Conservation (phyloP, 495 filamentous ascomycete species). For the Bombardia bombarda region DNA sequence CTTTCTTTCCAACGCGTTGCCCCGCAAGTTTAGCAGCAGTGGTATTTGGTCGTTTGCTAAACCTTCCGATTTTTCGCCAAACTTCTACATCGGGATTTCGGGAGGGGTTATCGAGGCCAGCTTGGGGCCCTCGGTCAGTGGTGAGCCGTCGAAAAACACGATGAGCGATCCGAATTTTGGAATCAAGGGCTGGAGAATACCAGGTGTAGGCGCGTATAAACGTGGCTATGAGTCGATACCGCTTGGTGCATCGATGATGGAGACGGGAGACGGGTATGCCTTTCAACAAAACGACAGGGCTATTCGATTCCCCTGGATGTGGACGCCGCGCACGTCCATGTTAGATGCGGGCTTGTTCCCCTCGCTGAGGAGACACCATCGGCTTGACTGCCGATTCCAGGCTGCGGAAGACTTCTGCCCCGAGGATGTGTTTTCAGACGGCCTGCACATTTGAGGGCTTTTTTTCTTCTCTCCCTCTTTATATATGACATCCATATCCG, state of each 20-base stretch:
- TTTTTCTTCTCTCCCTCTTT: too few species aligned
- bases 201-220: background rate
- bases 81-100: conserved; percentile 33
- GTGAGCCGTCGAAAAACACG: background rate
- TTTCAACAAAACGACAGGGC: conserved; percentile 14
- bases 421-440: background rate
- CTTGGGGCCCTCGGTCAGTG: conserved; percentile 11
- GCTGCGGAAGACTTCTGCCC: background rate
- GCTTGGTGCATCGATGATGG: conserved; percentile 15
- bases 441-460: too few species aligned
- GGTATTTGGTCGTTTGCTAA: conserved; percentile 34
- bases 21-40: conserved; percentile 5
- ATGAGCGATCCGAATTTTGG: conserved; percentile 18
- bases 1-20: conserved; percentile 20
- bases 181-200: conserved; percentile 9
- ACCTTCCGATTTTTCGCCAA: conserved; percentile 31
- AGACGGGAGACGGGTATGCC: conserved; percentile 19
- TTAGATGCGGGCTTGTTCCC: background rate
- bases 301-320: conserved; percentile 11
- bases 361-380: conserved; percentile 8
- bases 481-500: too few species aligned
- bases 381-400: conserved; percentile 13
- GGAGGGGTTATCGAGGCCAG: conserved; percentile 29
- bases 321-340: conserved; percentile 3
- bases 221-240: conserved; percentile 9